Evolutionary conservation across 1,139 yeast genomes (phyloP), one percentile per base, ranked within the genome.

Genomic region (Oligophagozyma castellii): DNA sequence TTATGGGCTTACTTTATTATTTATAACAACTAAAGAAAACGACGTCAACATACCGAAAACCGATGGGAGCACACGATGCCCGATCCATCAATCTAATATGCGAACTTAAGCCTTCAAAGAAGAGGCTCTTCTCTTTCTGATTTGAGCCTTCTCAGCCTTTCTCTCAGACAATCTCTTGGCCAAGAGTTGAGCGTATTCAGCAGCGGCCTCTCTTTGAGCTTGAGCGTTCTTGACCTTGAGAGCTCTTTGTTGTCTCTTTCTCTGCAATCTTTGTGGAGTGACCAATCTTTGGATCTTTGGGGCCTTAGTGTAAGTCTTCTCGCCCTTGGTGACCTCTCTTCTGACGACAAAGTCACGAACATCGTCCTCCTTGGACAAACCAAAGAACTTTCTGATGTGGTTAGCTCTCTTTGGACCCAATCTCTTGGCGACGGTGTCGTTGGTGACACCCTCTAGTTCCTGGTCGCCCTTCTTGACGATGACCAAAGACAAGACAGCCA

Each of bases 331-430:
- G 54, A 89, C 77, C 66, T 86, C 95, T 71, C 98, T 92, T 74
- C 96, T 92, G 61, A 89, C 79, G 56, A 89, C 98, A 65, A 73
- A 89, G 72, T 86, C 76, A 61, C 77, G 73, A 46, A 83, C 95
- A 60, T 83, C 95, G 58, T 83, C 95, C 65, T 83, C 93, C 77
- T 86, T 84, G 69, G 95, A 65, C 62, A 89, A 77, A 70, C 95
- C 95, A 60, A 81, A 89, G 93, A 89, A 86, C 69, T 84, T 84
- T 78, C 96, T 84, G 65, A 89, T 89, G 84, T 86, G 69, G 92
- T 83, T 84, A 61, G 98, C 98, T 78, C 96, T 84, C 93, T 89
- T 89, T 69, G 98, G 98, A 59, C 96, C 98, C 61, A 86, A 79
- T 75, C 96, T 84, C 79, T 86, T 86, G 70, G 96, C 94, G 58